Conservation (phyloP, 768 basidiomycete genomes). For the Agaricus subrufescens region DNA sequence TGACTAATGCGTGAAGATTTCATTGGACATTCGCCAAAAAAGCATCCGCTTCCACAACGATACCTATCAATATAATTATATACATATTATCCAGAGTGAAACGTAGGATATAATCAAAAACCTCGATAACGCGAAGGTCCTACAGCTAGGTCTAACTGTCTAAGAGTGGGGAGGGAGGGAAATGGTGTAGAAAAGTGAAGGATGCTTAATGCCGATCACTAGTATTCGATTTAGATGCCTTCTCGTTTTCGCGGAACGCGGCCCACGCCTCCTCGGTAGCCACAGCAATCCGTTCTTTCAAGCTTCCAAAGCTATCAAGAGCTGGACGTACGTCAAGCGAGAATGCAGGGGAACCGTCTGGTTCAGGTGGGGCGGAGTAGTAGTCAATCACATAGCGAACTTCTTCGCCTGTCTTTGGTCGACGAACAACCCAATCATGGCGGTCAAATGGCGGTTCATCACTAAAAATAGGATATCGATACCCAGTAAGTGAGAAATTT, state of each 20-base stretch:
- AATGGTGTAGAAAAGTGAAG: not conserved
- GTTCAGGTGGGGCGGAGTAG: constrained; percentile 87
- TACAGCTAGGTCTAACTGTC: not conserved
- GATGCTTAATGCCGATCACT: not conserved
- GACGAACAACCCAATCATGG: constrained; percentile 94
- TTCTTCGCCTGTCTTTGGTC: constrained; percentile 73
- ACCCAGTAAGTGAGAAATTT: not conserved
- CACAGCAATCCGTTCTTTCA: constrained; percentile 66
- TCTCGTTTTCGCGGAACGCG: constrained; percentile 29
- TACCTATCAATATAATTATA: no score
- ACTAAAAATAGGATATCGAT: constrained; percentile 35
- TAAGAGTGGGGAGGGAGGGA: not conserved
- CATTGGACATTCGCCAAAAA: no score
- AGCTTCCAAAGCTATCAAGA: constrained; percentile 74
- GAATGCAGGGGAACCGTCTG: constrained; percentile 92
- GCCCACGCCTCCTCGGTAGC: constrained; percentile 71
- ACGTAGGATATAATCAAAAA: not conserved
- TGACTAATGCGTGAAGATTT: not conserved
- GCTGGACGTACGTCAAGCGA: constrained; percentile 95
- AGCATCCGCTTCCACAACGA: no score
- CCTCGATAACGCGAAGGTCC: not conserved
- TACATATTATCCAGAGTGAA: not conserved
- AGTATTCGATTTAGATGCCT: not conserved
- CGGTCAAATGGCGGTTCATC: constrained; percentile 93
- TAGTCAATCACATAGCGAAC: constrained; percentile 98